phyloP scores from a whole-genome alignment of 208 protist genomes.

The Strigomonas culicis region DNA sequence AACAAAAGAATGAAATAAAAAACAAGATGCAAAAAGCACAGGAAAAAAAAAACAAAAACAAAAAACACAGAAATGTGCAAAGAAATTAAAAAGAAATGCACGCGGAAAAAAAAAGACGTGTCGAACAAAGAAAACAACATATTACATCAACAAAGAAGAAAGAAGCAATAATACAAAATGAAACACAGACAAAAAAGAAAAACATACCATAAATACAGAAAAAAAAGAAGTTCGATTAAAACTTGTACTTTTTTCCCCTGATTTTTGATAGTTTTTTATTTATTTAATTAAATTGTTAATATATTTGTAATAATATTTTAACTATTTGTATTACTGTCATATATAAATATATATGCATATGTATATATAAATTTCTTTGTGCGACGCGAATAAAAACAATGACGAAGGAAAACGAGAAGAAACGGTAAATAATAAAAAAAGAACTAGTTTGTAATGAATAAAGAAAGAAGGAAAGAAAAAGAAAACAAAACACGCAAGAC shows the following conservation, averaged over 20 bases:
- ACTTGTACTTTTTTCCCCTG: neutral
- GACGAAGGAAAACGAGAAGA: neutral
- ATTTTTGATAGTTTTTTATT: too few species aligned
- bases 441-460: neutral
- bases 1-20: neutral
- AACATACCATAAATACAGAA: constrained; percentile 7
- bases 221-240: neutral
- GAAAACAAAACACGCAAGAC: neutral
- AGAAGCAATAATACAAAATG: neutral
- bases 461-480: constrained; percentile 12
- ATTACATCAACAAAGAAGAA: neutral
- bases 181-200: constrained; percentile 6
- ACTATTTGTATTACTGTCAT: neutral
- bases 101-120: neutral
- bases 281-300: too few species aligned
- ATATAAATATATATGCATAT: neutral
- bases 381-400: neutral
- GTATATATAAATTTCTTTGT: neutral
- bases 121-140: neutral
- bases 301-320: neutral
- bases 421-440: constrained; percentile 1
- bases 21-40: constrained; percentile 1
- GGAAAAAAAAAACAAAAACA: constrained; percentile 2
- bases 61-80: constrained; percentile 1
- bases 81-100: neutral